Base-by-base conservation (phyloP, 108 stramenopile genomes). In the Chaetoceros tenuissimus region DNA sequence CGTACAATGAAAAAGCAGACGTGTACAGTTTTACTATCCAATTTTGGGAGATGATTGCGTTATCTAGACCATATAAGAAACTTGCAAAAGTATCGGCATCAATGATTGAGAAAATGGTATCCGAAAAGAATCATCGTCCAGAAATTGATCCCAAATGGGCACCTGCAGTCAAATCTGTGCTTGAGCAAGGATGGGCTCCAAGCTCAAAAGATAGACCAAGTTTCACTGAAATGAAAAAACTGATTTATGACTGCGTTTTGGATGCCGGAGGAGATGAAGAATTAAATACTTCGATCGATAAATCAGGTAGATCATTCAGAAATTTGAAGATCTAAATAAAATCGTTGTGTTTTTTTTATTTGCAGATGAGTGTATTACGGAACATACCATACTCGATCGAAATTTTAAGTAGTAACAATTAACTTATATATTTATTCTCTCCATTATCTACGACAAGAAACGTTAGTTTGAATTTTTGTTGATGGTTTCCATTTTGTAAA, bases 21-120 rank as follows among this genome's bases (percentile, higher is more conserved):
- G 56, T 57, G 2, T 57, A 57, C 56, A 57, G 56, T 30, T 30
- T 40, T 40, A 7, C 29, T 3, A 43, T 57, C 20, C 17, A 40
- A 17, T 23, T 57, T 18, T 57, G 34, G 34, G 31, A 27, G 3
- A 57, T 57, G 3, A 19, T 57, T 57, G 29, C 56, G 19, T 19
- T 57, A 10, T 5, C 34, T 13, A 10, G 8, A 10, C 34, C 34
- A 13, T 40, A 40, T 13, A 40, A 40, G 13, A 40, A 40, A 13
- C 34, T 40, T 13, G 8, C 34, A 40, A 40, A 40, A 13, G 13
- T 10, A 5, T 5, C 13, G 5, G 8, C 13, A 13, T 40, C 5
- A 40, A 13, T 40, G 34, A 10, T 40, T 40, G 34, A 40, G 34
- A 5, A 40, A 40, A 40, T 40, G 34, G 34, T 40, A 40, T 5